Conservation (phyloP, 345 rosid species). For the Citropsis articulata region DNA sequence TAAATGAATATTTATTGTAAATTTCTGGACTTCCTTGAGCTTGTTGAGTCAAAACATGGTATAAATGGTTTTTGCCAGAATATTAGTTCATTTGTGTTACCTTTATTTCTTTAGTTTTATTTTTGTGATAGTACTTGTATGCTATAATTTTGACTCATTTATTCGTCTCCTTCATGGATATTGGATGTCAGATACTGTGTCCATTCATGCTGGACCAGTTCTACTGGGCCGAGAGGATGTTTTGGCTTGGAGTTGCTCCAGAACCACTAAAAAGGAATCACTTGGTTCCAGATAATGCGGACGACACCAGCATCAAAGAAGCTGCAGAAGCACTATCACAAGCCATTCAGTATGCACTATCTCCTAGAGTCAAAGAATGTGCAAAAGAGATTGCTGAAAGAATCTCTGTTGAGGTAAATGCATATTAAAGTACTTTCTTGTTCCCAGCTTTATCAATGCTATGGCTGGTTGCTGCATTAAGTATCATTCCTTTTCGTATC, state of each 20-base stretch:
- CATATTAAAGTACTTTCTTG: background rate
- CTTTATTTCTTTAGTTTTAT: too few relatives aligned
- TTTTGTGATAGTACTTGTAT: too few relatives aligned
- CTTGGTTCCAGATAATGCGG: conserved; percentile 4
- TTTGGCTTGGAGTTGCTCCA: too few relatives aligned
- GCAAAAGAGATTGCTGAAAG: conserved; percentile 49
- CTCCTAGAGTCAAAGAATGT: conserved; percentile 45
- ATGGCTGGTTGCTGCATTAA: background rate
- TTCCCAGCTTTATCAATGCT: background rate
- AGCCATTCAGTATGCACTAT: conserved; percentile 54
- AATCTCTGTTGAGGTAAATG: conserved; percentile 68
- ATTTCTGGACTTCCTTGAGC: too few relatives aligned
- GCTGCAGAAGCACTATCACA: conserved; percentile 52
- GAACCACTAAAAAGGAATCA: too few relatives aligned
- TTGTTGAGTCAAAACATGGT: background rate
- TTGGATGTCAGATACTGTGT: too few relatives aligned
- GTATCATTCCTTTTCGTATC: background rate
- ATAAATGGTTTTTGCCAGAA: background rate
- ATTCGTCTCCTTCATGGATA: too few relatives aligned
- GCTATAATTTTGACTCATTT: too few relatives aligned
- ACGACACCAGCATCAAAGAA: conserved; percentile 33
- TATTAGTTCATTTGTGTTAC: too few relatives aligned
- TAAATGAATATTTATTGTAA: too few relatives aligned
- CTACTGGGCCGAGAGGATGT: too few relatives aligned
- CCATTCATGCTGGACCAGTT: too few relatives aligned